Conservation (phyloP, 768 basidiomycete genomes). For the Boletus tomentosulus region DNA sequence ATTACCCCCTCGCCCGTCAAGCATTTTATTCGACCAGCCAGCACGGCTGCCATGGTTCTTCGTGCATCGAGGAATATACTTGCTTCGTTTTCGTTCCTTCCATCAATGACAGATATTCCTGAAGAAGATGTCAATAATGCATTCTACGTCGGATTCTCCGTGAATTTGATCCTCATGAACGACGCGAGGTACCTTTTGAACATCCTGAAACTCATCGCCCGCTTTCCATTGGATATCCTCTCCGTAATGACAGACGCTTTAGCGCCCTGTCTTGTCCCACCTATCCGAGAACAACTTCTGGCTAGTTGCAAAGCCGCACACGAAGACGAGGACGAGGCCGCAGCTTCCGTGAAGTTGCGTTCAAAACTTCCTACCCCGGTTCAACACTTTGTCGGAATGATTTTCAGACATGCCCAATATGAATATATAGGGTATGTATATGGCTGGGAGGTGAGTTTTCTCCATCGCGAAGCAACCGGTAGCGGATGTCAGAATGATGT, state of each 20-base stretch:
- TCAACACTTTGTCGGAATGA: constrained; percentile 47
- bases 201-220: constrained; percentile 31
- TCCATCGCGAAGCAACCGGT: not conserved
- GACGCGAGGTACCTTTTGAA: constrained; percentile 31
- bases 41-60: constrained; percentile 36
- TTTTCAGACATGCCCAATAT: constrained; percentile 39
- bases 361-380: constrained; percentile 24
- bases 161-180: constrained; percentile 36
- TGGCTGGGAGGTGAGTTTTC: constrained; percentile 44
- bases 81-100: constrained; percentile 26
- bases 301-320: constrained; percentile 29
- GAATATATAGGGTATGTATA: constrained; percentile 42
- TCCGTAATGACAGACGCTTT: constrained; percentile 39
- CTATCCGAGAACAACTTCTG: constrained; percentile 26
- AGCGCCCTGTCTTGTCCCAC: constrained; percentile 29
- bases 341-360: constrained; percentile 24
- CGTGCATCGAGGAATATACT: constrained; percentile 40
- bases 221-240: constrained; percentile 41
- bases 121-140: constrained; percentile 35
- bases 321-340: constrained; percentile 29
- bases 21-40: constrained; percentile 28
- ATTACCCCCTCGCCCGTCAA: constrained; percentile 16
- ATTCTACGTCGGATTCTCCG: constrained; percentile 34
- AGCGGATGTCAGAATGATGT: not conserved
- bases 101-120: constrained; percentile 16